Evolutionary conservation across 306 rosid species (phyloP).

Genomic region (Acmispon strigosus): DNA sequence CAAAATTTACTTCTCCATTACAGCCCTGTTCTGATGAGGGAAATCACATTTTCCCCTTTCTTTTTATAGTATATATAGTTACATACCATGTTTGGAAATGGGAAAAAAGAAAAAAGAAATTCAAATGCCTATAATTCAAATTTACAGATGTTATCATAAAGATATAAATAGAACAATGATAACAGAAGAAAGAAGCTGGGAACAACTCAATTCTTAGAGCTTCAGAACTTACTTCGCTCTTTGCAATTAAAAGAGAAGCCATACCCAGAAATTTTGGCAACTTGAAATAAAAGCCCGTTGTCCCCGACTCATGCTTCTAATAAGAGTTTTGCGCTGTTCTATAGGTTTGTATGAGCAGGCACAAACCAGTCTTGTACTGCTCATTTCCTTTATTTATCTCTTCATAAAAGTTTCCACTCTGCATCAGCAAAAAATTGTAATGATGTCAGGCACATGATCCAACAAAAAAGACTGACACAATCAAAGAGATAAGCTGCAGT

Average conservation of each 20-base stretch:
- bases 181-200: conserved; percentile 6
- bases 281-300: conserved; percentile 17
- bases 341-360: conserved; percentile 31
- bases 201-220: conserved; percentile 17
- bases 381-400: conserved; percentile 19
- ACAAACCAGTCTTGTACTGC: conserved; percentile 18
- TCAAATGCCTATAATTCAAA: conserved; percentile 8
- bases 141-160: conserved; percentile 24
- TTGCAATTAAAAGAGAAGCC: conserved; percentile 22
- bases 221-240: conserved; percentile 16
- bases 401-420: conserved; percentile 77
- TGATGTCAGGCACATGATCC: not conserved
- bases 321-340: conserved; percentile 26
- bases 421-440: conserved; percentile 24
- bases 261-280: conserved; percentile 37
- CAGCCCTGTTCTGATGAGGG: not conserved
- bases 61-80: not conserved
- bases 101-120: not conserved
- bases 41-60: not conserved
- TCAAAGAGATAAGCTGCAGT: not conserved
- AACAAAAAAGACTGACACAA: not conserved
- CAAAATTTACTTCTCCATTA: not conserved
- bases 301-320: conserved; percentile 32
- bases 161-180: not conserved
- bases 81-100: not conserved